Percentiles rank a stretch among this genome's conserved stretches.
Evolutionary conservation across 1,284 basidiomycete species (phyloP).

Genomic region (Malassezia japonica): DNA sequence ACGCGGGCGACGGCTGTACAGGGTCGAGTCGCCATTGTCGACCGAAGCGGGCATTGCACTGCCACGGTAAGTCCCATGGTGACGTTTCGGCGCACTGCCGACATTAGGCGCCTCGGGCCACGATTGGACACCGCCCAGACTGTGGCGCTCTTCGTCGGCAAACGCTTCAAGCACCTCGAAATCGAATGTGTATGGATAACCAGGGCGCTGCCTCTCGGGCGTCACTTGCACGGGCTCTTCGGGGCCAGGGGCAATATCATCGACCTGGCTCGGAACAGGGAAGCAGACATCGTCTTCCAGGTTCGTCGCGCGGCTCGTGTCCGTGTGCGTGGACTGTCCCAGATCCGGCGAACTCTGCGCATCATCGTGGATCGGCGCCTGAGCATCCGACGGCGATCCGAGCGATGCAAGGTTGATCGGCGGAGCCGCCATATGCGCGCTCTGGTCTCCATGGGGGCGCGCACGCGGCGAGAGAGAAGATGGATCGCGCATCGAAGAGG

Average conservation of each 20-base stretch:
- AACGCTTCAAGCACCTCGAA: constrained; percentile 36
- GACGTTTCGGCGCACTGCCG: constrained; percentile 20
- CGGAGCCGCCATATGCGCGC: neutral
- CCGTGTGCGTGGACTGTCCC: constrained; percentile 5
- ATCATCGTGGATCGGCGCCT: neutral
- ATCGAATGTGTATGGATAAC: constrained; percentile 45
- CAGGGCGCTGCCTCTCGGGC: constrained; percentile 21
- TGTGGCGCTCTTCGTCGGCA: constrained; percentile 37
- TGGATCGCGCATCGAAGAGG: neutral
- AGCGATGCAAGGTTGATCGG: neutral
- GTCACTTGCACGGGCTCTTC: constrained; percentile 2
- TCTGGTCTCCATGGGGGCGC: too few relatives aligned
- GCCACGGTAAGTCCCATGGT: constrained; percentile 14
- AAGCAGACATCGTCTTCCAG: constrained; percentile 46
- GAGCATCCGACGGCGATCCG: neutral
- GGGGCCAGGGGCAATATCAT: constrained; percentile 12
- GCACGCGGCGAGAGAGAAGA: neutral
- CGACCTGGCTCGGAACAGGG: constrained; percentile 25
- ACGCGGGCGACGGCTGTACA: constrained; percentile 43
- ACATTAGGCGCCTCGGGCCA: constrained; percentile 12
- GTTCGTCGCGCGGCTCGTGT: neutral
- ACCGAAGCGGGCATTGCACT: constrained; percentile 17
- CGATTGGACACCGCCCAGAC: constrained; percentile 21
- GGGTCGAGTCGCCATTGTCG: constrained; percentile 40
- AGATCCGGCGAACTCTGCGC: neutral